Base-by-base conservation (phyloP, 2,329 filamentous ascomycete species). In the Trichoderma breve region DNA sequence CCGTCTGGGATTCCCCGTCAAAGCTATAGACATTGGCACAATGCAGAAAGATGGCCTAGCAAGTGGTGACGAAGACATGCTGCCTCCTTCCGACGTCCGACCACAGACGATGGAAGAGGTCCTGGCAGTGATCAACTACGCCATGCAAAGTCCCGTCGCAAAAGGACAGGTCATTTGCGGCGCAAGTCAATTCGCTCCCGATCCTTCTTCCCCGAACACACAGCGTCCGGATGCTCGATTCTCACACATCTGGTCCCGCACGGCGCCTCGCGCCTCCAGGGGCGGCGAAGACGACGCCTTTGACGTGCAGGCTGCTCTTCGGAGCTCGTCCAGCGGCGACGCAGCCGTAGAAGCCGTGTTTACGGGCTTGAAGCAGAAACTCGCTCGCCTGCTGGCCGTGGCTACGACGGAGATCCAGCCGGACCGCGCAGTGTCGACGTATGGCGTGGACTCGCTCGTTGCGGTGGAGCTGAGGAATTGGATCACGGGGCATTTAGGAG, bases 381-480 rank as follows among this genome's bases (percentile, higher is more conserved):
- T 72, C 6, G 71, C 71, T n/a, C n/a, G 61, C 14, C 51, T 72
- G 30, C 36, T 71, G 43, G 67, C 66, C 1, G 69, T 72, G 7
- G 32, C 71, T 2, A 55, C 61, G 18, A 66, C 70, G 58, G 71
- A 72, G 39, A 58, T 72, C 21, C 71, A 72, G 36, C 53, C 71
- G 9, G 71, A 72, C 53, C 71, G 71, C n/a, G 51, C 71, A 7
- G 66, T 72, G 28, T 60, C 71, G 28, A 72, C 66, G 26, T 72
- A 72, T 21, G 71, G 71, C 58, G 71, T 72, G 15, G 71, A 72
- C 30, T 72, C 71, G 24, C 71, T 72, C 28, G 64, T 72, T 5
- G 70, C 71, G 18, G 71, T 72, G 1, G 71, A 72, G 34, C 30
- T 72, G 71, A 64, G 71, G 21, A 72, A 72, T 39, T 72, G 71